Percentiles rank a stretch among this genome's conserved stretches.
Conservation (phyloP, 2,329 filamentous ascomycete species). For the Bipolaris gigantea region DNA sequence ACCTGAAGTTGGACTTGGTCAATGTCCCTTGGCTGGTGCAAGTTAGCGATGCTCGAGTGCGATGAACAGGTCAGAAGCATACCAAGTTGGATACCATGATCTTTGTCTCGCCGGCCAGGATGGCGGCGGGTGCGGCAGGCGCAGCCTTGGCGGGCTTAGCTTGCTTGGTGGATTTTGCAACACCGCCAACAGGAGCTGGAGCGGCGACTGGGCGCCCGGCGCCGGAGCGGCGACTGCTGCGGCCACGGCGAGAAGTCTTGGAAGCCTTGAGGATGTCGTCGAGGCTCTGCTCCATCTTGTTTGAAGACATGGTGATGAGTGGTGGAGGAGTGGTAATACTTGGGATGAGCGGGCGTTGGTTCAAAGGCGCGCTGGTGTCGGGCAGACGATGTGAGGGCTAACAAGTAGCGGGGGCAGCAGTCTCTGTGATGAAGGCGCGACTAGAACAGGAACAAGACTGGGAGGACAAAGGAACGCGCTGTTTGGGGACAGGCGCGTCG, state of each 20-base stretch:
- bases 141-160: slow-evolving; percentile 62
- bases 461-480: slow-evolving; percentile 23
- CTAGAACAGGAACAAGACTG: slow-evolving; percentile 5
- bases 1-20: slow-evolving; percentile 98
- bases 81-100: slow-evolving; percentile 99
- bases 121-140: slow-evolving; percentile 65
- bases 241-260: slow-evolving; percentile 51
- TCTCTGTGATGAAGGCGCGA: slow-evolving; percentile 16
- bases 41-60: slow-evolving; percentile 51
- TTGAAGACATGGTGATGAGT: slow-evolving; percentile 44
- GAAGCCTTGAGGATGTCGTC: slow-evolving; percentile 90
- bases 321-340: slow-evolving; percentile 15
- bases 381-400: slow-evolving; percentile 16
- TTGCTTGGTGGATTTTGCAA: slow-evolving; percentile 73
- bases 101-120: slow-evolving; percentile 77
- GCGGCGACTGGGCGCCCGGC: slow-evolving; percentile 58
- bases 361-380: slow-evolving; percentile 16
- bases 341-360: slow-evolving; percentile 15
- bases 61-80: slow-evolving; percentile 50
- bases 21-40: slow-evolving; percentile 83
- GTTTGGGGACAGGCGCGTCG: slow-evolving; percentile 25
- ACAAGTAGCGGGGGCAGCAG: slow-evolving; percentile 5
- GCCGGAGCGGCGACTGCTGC: slow-evolving; percentile 50
- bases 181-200: slow-evolving; percentile 76
- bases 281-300: slow-evolving; percentile 94